phyloP scores from a whole-genome alignment of 768 basidiomycete genomes.

The Leccinum broughii region DNA sequence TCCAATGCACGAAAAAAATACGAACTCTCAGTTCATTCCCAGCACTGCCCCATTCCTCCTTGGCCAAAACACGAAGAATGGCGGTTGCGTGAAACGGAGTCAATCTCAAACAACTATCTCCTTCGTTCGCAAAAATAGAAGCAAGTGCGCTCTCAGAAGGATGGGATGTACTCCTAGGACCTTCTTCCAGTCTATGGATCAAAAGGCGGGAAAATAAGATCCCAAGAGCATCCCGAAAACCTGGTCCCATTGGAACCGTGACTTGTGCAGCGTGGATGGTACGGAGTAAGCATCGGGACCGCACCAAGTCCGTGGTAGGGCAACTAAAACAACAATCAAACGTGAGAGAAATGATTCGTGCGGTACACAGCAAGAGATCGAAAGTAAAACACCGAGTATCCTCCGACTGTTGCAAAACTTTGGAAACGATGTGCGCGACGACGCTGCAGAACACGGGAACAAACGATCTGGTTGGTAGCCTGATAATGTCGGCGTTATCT shows the following conservation, averaged over 20 bases:
- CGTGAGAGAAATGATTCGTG: conserved; percentile 40
- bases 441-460: conserved; percentile 49
- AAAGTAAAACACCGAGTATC: conserved; percentile 50
- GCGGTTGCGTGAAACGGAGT: conserved; percentile 33
- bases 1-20: conserved; percentile 8
- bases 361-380: conserved; percentile 46
- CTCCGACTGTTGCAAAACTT: conserved; percentile 42
- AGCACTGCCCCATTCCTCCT: conserved; percentile 39
- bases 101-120: conserved; percentile 30
- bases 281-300: conserved; percentile 42
- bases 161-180: conserved; percentile 30
- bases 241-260: conserved; percentile 24
- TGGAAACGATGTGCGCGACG: conserved; percentile 45
- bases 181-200: conserved; percentile 44
- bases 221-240: conserved; percentile 34
- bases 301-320: conserved; percentile 31
- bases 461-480: conserved; percentile 40
- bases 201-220: conserved; percentile 27
- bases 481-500: conserved; percentile 36
- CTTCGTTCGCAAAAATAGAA: conserved; percentile 28
- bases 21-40: conserved; percentile 36
- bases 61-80: conserved; percentile 40
- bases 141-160: conserved; percentile 15
- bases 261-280: conserved; percentile 37
- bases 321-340: conserved; percentile 47